phyloP scores from a whole-genome alignment of 2,329 filamentous ascomycete genomes.

The Pestalotiopsis sp. region DNA sequence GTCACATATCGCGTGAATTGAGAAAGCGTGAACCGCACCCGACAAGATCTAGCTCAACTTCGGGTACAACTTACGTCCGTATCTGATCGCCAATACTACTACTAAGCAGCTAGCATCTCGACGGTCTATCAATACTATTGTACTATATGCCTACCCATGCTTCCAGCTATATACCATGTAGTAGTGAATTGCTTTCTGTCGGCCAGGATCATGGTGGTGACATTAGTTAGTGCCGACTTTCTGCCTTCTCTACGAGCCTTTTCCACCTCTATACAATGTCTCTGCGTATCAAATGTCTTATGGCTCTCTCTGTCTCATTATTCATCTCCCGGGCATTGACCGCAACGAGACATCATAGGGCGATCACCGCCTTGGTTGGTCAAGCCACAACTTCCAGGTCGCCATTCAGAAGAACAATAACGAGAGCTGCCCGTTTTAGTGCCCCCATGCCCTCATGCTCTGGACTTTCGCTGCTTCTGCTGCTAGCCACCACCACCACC shows the following conservation, averaged over 20 bases:
- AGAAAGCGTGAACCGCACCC: neutral
- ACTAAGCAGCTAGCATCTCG: conserved; percentile 19
- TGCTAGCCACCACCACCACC: no score
- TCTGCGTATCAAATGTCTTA: no score
- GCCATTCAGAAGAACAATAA: neutral
- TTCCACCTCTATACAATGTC: no score
- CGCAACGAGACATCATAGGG: neutral
- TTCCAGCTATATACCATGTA: neutral
- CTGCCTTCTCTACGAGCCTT: no score
- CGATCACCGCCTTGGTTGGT: neutral
- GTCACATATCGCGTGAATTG: neutral
- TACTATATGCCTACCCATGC: neutral
- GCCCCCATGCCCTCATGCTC: neutral
- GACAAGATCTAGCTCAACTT: neutral
- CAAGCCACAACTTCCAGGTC: neutral
- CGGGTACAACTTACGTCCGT: conserved; percentile 6
- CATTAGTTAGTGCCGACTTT: no score
- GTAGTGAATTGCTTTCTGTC: no score
- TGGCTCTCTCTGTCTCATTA: conserved; percentile 18
- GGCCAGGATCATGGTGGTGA: no score
- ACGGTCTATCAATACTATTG: neutral
- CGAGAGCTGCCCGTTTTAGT: conserved; percentile 26
- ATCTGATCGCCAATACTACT: conserved; percentile 1
- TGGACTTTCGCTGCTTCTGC: conserved; percentile 13
- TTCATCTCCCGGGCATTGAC: neutral